Percentiles rank a stretch among this genome's conserved stretches.
phyloP scores from a whole-genome alignment of 257 asterid genomes.

The Linaria vulgaris region DNA sequence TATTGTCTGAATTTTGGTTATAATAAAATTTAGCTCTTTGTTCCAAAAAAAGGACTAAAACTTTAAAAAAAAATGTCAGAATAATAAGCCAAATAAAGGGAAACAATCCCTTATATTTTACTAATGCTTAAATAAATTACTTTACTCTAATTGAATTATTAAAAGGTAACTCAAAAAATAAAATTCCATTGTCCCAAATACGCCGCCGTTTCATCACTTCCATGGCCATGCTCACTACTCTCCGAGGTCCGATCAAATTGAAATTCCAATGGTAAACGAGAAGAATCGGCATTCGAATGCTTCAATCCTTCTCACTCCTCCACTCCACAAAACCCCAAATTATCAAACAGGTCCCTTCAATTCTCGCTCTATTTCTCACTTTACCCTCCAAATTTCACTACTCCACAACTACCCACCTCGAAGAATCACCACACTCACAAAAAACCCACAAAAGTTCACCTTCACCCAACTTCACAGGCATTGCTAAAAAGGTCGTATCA shows the following conservation, averaged over 20 bases:
- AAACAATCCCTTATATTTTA: no score
- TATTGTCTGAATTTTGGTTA: no score
- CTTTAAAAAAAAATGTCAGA: no score
- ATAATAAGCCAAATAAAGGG: no score
- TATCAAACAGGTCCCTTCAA: slow-evolving; percentile 24
- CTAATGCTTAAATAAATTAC: no score
- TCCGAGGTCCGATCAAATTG: not conserved
- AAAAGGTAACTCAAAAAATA: no score
- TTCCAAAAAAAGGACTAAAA: no score
- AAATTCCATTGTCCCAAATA: no score
- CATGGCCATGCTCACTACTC: no score
- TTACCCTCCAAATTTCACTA: slow-evolving; percentile 3
- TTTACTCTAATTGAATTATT: no score
- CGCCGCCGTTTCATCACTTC: no score
- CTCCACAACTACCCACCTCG: slow-evolving; percentile 18
- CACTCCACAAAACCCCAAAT: slow-evolving; percentile 1
- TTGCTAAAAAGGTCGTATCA: slow-evolving; percentile 43
- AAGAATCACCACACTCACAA: slow-evolving; percentile 15
- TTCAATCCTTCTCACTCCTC: slow-evolving; percentile 24
- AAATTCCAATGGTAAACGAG: not conserved
- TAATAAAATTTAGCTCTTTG: no score
- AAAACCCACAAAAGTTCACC: slow-evolving; percentile 32
- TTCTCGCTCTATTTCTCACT: slow-evolving; percentile 23
- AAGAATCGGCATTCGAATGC: slow-evolving; percentile 32
- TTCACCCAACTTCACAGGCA: slow-evolving; percentile 30